phyloP scores from a whole-genome alignment of 805 yeast genomes.

The Monosporozyma yasuniensis region DNA sequence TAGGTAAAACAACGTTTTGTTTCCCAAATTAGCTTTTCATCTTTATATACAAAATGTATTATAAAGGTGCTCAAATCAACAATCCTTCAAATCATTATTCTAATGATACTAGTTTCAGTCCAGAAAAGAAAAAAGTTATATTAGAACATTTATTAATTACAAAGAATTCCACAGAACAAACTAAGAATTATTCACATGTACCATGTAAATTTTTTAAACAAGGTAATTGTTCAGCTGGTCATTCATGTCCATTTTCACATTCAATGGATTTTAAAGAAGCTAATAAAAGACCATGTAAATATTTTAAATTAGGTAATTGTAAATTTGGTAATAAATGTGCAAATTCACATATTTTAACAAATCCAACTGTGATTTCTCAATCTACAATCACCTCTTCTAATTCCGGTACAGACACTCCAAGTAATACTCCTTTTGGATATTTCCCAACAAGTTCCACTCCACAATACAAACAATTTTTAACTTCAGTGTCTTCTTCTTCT shows the following conservation, averaged over 20 bases:
- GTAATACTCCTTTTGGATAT: background rate
- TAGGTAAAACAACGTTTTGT: background rate
- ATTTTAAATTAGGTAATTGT: slow-evolving; percentile 93
- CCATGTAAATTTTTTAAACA: slow-evolving; percentile 92
- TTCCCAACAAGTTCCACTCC: background rate
- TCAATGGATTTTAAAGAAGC: slow-evolving; percentile 44
- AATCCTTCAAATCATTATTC: background rate
- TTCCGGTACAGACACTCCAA: background rate
- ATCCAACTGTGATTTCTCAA: no score
- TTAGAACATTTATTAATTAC: slow-evolving; percentile 23
- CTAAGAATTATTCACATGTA: slow-evolving; percentile 53
- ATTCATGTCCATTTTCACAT: slow-evolving; percentile 86
- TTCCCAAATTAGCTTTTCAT: background rate
- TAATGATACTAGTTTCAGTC: slow-evolving; percentile 8
- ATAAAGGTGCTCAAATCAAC: background rate
- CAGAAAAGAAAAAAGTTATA: slow-evolving; percentile 22
- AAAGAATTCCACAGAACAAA: slow-evolving; percentile 14
- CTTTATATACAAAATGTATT: background rate
- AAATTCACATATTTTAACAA: slow-evolving; percentile 52
- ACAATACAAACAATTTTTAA: background rate
- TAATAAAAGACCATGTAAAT: slow-evolving; percentile 58
- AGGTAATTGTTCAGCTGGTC: slow-evolving; percentile 93
- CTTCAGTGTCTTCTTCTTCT: no score
- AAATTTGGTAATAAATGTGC: slow-evolving; percentile 94
- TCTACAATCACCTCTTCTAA: background rate